Percentiles rank a stretch among this genome's conserved stretches.
These are phyloP conservation scores for Bacterosira constricta DNA, from an alignment of 108 stramenopile genomes.

Conservation along the genomic window DNA sequence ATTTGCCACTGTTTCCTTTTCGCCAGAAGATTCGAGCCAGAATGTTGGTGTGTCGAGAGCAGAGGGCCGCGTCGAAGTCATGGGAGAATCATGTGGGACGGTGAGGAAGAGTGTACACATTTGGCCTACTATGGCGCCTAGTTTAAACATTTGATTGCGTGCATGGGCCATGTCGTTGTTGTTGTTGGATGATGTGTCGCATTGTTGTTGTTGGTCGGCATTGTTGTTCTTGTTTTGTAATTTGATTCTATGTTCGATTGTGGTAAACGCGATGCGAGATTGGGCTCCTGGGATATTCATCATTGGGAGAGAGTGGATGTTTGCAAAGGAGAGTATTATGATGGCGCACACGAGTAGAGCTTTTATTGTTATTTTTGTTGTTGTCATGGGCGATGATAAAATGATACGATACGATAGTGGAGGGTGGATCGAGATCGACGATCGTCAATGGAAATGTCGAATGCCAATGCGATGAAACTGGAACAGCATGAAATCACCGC, in stretches of 20 bases:
- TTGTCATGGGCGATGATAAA: neutral
- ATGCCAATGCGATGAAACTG: no score
- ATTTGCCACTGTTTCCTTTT: neutral
- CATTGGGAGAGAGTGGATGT: neutral
- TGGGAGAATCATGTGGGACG: neutral
- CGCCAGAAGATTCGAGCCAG: neutral
- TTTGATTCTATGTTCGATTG: neutral
- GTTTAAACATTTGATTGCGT: constrained; percentile 24
- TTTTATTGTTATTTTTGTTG: neutral
- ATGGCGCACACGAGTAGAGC: no score
- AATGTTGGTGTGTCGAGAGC: neutral
- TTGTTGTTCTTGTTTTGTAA: neutral
- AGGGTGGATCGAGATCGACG: no score
- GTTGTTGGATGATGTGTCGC: neutral
- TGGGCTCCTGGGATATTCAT: neutral
- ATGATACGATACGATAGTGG: no score
- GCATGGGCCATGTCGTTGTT: constrained; percentile 15
- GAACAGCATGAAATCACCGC: no score
- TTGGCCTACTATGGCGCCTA: constrained; percentile 12
- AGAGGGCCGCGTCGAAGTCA: neutral
- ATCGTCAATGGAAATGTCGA: no score
- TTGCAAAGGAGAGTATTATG: neutral
- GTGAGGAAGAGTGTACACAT: constrained; percentile 16
- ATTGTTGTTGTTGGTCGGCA: neutral
- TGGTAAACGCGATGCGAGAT: neutral